Base-by-base conservation (phyloP, 257 asterid genomes). In the Scutellaria galericulata region DNA sequence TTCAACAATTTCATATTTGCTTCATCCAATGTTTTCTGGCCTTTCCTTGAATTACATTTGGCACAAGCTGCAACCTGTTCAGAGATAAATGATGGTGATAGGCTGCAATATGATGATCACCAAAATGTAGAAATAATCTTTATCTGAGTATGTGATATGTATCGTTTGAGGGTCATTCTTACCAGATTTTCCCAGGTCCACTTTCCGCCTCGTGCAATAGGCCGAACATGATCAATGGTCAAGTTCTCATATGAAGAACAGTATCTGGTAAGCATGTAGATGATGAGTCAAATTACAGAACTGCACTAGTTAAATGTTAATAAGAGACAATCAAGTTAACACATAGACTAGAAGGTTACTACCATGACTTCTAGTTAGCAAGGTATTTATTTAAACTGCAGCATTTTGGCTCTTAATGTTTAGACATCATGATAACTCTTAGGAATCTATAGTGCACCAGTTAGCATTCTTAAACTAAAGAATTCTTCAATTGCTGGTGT, bases 181-280 rank as follows among this genome's bases (percentile, higher is more conserved):
- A 93, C 97, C 90, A 93, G 88, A 84, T 93, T 93, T 81, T 93
- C 98, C 96, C 97, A 93, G 0, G 93, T 90, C 98, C 98, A 93
- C 71, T 87, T 82, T 57, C 98, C 98, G 44, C 98, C 97, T 47
- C 91, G 86, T 45, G 98, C 85, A 68, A 90, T 85, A 14, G 98
- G 96, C 39, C 87, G 31, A 82, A 90, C 82, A 84, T 93, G 98
- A 78, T 93, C 98, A 54, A 93, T 71, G 37, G 98, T 93, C 78
- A 93, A 86, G 86, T 81, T 86, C 75, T 90, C 98, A 15, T 42
- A 39, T 10, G 93, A 78, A 70, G 87, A 89, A 79, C 98, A 93
- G 75, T 93, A 93, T 72, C 98, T 93, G 86, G 54, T 55, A 73
- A 60, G 77, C 55, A 52, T 71, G 50, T 13, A 9, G 52, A 72